These are phyloP conservation scores for Schwanniomyces pseudopolymorphus DNA, from an alignment of 805 yeast species.

Conservation along the genomic window DNA sequence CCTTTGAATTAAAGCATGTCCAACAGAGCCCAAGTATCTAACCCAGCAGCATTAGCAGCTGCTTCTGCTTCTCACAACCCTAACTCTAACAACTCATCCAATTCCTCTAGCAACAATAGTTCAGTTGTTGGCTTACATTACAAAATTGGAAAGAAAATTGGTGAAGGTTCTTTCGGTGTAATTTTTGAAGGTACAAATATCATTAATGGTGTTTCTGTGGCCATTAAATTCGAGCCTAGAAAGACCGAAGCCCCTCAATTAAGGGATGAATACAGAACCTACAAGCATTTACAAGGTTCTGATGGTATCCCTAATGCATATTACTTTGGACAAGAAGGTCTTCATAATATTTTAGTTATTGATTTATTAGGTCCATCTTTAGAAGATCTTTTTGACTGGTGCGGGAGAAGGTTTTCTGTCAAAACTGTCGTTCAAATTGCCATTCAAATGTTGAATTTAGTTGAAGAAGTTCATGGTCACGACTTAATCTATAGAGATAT, in stretches of 20 bases:
- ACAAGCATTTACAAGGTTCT: slow-evolving; percentile 65
- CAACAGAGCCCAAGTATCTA: slow-evolving; percentile 25
- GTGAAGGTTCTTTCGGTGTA: slow-evolving; percentile 86
- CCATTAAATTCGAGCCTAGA: slow-evolving; percentile 79
- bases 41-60: slow-evolving; percentile 42
- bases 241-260: slow-evolving; percentile 82
- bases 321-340: slow-evolving; percentile 83
- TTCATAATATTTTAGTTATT: slow-evolving; percentile 73
- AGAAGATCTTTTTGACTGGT: slow-evolving; percentile 86
- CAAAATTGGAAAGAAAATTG: slow-evolving; percentile 79
- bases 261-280: slow-evolving; percentile 78
- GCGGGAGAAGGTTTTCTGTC: slow-evolving; percentile 70
- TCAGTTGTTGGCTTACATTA: slow-evolving; percentile 66
- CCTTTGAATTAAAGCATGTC: slow-evolving; percentile 14
- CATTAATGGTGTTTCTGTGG: slow-evolving; percentile 63
- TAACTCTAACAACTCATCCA: slow-evolving; percentile 13
- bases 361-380: slow-evolving; percentile 78
- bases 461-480: slow-evolving; percentile 73
- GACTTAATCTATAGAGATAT: slow-evolving; percentile 79
- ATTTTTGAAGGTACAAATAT: slow-evolving; percentile 80
- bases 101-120: slow-evolving; percentile 24
- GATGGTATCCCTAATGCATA: slow-evolving; percentile 81
- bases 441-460: slow-evolving; percentile 72
- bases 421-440: slow-evolving; percentile 76
- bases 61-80: slow-evolving; percentile 34